phyloP scores from a whole-genome alignment of 768 basidiomycete species.

The Auricularia auricula-judae region DNA sequence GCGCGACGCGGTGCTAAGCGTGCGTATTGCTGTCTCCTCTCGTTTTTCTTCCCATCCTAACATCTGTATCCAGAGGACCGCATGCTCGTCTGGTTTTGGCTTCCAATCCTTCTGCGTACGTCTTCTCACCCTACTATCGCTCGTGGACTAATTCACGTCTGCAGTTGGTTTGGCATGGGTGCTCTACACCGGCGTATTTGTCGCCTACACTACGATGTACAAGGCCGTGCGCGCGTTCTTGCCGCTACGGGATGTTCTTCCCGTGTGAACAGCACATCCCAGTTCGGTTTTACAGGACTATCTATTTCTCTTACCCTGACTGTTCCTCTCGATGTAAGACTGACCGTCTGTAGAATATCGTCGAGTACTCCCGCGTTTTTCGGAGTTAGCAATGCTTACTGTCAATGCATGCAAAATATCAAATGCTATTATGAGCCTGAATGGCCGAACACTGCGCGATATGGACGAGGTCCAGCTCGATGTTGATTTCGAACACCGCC shows the following conservation, averaged over 20 bases:
- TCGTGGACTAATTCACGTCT: background rate
- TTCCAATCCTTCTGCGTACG: slow-evolving; percentile 73
- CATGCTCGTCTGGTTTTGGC: slow-evolving; percentile 80
- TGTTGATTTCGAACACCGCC: no score
- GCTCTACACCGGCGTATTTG: slow-evolving; percentile 9
- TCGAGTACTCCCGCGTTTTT: no score
- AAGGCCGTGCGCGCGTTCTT: background rate
- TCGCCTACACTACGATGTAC: slow-evolving; percentile 6
- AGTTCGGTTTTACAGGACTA: background rate
- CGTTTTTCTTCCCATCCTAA: background rate
- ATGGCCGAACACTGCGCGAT: no score
- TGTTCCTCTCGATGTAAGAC: no score
- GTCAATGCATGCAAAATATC: no score
- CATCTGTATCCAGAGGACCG: slow-evolving; percentile 48
- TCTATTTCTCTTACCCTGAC: background rate
- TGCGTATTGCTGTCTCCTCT: slow-evolving; percentile 23
- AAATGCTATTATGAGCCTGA: no score
- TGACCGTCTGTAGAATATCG: no score
- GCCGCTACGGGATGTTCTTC: background rate
- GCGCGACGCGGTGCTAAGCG: slow-evolving; percentile 50
- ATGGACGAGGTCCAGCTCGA: no score
- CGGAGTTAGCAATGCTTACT: no score
- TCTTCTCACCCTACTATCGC: slow-evolving; percentile 10
- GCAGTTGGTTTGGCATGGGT: slow-evolving; percentile 14
- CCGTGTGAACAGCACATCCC: background rate